A percentile compares a stretch with the other conserved stretches of the same genome.
These are phyloP conservation scores for Pseudogymnoascus sp. DNA, from an alignment of 2,329 filamentous ascomycete species.

Conservation along the genomic window DNA sequence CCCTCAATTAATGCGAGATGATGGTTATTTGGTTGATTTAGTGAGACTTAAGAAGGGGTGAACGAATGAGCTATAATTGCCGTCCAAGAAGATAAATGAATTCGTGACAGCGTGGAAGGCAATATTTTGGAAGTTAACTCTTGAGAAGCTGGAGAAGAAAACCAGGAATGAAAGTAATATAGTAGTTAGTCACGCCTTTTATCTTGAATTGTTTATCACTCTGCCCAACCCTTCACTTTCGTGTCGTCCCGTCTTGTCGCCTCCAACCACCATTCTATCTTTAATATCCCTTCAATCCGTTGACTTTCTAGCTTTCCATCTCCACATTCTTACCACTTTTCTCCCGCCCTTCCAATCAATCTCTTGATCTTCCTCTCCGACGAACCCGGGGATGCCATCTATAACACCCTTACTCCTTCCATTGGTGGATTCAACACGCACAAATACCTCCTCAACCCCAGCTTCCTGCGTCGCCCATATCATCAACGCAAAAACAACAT, in stretches of 20 bases:
- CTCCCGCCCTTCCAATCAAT: background rate
- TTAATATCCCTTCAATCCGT: background rate
- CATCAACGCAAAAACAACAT: background rate
- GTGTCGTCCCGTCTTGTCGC: background rate
- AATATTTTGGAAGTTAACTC: background rate
- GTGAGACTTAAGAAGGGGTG: background rate
- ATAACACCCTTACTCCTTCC: constrained; percentile 1
- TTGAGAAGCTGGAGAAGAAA: background rate
- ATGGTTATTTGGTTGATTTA: background rate
- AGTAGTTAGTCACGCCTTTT: background rate
- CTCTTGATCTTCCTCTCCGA: background rate
- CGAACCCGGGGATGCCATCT: background rate
- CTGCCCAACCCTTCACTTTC: background rate
- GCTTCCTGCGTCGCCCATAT: background rate
- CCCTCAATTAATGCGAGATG: background rate
- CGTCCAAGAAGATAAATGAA: background rate
- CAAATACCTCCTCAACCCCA: background rate
- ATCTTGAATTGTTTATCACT: background rate
- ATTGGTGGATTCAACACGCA: constrained; percentile 7
- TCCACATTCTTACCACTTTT: constrained; percentile 1
- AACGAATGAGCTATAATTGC: background rate
- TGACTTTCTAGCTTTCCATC: background rate
- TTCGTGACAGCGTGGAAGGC: background rate
- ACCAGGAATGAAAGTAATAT: background rate
- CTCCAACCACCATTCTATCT: background rate